These are phyloP conservation scores for Whalleya microplaca DNA, from an alignment of 2,329 filamentous ascomycete genomes.

Conservation along the genomic window DNA sequence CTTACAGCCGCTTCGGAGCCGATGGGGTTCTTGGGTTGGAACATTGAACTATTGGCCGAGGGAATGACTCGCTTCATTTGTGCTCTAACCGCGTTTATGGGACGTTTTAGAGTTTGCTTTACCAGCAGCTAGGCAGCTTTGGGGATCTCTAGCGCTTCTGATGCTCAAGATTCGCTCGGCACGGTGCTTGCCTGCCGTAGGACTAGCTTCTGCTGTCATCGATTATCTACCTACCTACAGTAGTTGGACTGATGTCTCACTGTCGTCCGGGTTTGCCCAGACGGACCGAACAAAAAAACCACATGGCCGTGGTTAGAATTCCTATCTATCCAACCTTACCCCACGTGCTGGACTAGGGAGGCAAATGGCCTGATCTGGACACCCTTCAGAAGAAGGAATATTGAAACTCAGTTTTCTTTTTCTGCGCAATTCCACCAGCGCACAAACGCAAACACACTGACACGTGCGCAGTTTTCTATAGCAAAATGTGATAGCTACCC, in stretches of 20 bases:
- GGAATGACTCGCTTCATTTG: conserved; percentile 11
- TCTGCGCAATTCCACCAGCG: too few species aligned
- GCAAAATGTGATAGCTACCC: too few species aligned
- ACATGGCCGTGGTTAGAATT: background rate
- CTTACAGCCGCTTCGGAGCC: too few species aligned
- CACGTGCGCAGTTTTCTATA: too few species aligned
- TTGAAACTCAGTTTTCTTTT: background rate
- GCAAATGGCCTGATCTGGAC: background rate
- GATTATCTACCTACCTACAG: background rate
- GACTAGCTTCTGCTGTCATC: background rate
- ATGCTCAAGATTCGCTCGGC: too few species aligned
- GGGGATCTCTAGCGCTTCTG: background rate
- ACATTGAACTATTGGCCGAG: too few species aligned
- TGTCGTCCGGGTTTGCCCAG: background rate
- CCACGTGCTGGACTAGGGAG: background rate
- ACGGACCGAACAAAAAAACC: background rate
- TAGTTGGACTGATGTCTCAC: too few species aligned
- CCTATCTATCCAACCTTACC: background rate
- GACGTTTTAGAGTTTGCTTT: background rate
- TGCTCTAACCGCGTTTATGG: too few species aligned
- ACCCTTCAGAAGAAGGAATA: background rate
- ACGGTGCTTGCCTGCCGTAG: background rate
- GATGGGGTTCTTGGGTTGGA: too few species aligned
- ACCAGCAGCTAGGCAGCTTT: background rate
- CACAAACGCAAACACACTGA: too few species aligned